Evolutionary conservation across 208 protist genomes (phyloP).

Genomic region (Crithidia expoeki): DNA sequence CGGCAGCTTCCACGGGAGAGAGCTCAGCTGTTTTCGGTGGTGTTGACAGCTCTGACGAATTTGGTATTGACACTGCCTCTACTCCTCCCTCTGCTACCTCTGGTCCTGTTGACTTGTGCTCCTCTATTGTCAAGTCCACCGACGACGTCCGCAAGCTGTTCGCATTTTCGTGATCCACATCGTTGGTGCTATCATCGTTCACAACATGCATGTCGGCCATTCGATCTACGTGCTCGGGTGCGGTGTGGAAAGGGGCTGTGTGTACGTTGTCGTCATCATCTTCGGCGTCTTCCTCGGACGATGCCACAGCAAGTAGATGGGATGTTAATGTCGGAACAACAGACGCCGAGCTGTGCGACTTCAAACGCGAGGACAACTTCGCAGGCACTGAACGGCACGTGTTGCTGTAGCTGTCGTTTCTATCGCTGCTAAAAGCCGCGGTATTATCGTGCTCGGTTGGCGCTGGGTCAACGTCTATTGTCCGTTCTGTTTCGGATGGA

Average conservation of each 20-base stretch:
- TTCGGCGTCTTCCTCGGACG: too few relatives aligned
- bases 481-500: slow-evolving; percentile 1
- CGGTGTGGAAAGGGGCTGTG: not conserved
- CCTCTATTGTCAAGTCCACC: not conserved
- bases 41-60: too few relatives aligned
- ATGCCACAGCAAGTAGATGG: too few relatives aligned
- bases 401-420: slow-evolving; percentile 3
- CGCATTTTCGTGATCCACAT: not conserved
- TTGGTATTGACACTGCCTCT: too few relatives aligned
- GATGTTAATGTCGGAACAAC: too few relatives aligned
- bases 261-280: not conserved
- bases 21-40: too few relatives aligned
- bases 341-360: too few relatives aligned
- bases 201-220: not conserved
- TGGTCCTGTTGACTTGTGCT: not conserved
- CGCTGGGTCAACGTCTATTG: not conserved
- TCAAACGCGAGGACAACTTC: too few relatives aligned
- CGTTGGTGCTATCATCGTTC: not conserved
- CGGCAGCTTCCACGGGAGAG: too few relatives aligned
- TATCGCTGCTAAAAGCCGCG: not conserved
- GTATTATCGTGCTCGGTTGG: not conserved
- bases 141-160: not conserved
- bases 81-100: not conserved
- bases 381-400: not conserved
- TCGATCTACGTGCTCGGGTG: not conserved